These are phyloP conservation scores for Pichia californica DNA, from an alignment of 805 yeast species.

Conservation along the genomic window DNA sequence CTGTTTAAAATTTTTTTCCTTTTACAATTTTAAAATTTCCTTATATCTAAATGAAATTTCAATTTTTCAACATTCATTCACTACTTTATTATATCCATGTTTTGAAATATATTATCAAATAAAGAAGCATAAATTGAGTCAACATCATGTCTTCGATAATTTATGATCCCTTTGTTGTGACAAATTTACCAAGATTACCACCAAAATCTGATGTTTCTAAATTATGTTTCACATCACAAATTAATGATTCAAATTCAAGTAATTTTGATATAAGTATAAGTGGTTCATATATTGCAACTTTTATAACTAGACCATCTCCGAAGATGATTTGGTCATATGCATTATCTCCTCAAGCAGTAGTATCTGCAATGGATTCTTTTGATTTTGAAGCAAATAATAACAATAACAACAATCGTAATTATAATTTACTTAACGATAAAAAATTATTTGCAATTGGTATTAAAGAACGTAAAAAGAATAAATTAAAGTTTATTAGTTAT, in stretches of 20 bases:
- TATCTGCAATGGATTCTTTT: constrained; percentile 36
- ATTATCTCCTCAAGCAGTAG: constrained; percentile 40
- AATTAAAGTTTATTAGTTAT: constrained; percentile 23
- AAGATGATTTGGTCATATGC: constrained; percentile 50
- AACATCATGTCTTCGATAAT: constrained; percentile 17
- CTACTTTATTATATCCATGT: no score
- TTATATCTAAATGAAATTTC: no score
- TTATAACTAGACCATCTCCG: constrained; percentile 51
- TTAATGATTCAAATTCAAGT: constrained; percentile 26
- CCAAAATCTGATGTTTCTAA: constrained; percentile 17
- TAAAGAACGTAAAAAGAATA: constrained; percentile 30
- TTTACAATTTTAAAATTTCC: no score
- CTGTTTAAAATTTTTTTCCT: no score
- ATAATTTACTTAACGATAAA: constrained; percentile 11
- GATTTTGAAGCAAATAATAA: constrained; percentile 15
- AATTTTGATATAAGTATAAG: constrained; percentile 46
- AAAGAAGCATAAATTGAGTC: not conserved
- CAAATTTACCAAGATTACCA: constrained; percentile 29
- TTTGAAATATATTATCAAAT: not conserved
- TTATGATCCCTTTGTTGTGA: constrained; percentile 28
- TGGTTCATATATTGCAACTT: constrained; percentile 46
- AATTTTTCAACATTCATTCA: no score
- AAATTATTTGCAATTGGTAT: constrained; percentile 29
- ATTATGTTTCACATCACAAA: constrained; percentile 23
- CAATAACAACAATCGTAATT: constrained; percentile 6